A percentile compares a stretch with the other conserved stretches of the same genome.
These are phyloP conservation scores for Protomyces macrosporus DNA, from an alignment of 1,139 yeast species.

Conservation along the genomic window DNA sequence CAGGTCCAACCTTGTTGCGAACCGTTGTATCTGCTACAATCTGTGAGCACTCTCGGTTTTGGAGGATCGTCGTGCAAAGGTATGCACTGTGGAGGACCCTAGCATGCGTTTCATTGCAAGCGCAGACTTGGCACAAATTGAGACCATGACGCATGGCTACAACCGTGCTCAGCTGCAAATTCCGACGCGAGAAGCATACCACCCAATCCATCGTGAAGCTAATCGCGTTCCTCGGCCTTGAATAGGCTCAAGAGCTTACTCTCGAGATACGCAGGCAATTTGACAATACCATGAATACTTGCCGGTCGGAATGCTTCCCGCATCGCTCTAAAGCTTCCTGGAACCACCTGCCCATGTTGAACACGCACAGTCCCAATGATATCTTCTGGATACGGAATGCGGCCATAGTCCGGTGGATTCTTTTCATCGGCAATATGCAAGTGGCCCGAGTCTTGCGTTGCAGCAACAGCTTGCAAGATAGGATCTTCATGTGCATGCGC, in stretches of 20 bases:
- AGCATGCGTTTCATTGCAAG: too few species aligned
- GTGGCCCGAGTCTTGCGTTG: slow-evolving; percentile 50
- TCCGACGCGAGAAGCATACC: too few species aligned
- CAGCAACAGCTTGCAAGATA: slow-evolving; percentile 57
- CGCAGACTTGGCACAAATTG: too few species aligned
- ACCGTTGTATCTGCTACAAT: too few species aligned
- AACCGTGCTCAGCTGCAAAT: too few species aligned
- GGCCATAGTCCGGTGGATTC: slow-evolving; percentile 59
- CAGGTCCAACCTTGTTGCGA: too few species aligned
- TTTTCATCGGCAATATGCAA: slow-evolving; percentile 74
- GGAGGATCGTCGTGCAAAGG: too few species aligned
- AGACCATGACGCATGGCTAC: too few species aligned
- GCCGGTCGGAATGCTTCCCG: slow-evolving; percentile 19
- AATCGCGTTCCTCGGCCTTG: neutral
- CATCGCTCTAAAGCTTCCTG: slow-evolving; percentile 17
- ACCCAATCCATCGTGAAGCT: too few species aligned
- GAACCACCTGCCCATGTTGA: slow-evolving; percentile 38
- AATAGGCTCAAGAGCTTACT: slow-evolving; percentile 6
- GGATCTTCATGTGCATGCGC: slow-evolving; percentile 48
- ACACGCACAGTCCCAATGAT: slow-evolving; percentile 67
- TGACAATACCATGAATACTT: slow-evolving; percentile 19
- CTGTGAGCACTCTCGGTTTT: too few species aligned
- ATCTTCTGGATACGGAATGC: slow-evolving; percentile 69
- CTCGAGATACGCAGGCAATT: slow-evolving; percentile 10
- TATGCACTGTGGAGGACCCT: too few species aligned